Evolutionary conservation across 441 rosid species (phyloP), one percentile per base, ranked within the genome.

Genomic region (Dalechampia spathulata): DNA sequence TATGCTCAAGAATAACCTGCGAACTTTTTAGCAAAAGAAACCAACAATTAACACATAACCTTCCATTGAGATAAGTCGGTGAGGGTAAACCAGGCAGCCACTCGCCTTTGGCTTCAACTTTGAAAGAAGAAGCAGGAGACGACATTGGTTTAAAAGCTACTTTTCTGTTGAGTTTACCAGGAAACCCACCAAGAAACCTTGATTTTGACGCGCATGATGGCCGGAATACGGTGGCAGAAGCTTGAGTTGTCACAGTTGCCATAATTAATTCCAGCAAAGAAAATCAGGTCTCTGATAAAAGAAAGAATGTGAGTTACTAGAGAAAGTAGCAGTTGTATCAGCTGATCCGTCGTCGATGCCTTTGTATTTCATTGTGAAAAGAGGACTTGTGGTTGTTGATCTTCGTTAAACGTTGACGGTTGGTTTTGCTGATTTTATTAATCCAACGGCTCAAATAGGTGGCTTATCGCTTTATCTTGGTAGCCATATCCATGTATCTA

Each of bases 201-300:
- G 96, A 74, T 61, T 65, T 83, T 0, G 69, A 78, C 0, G 79
- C 36, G 39, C 85, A 77, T 54, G n/a, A n/a, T 30, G 89, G 98
- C 74, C 86, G 72, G 95, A 87, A 87, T 36, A 79, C 78, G 23
- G 90, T 68, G 7, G 92, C 92, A 6, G 90, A 83, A 60, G 95
- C 96, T 77, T 91, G 98, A 49, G 90, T 85, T 17, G 90, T 77
- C 59, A 81, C 84, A 41, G 95, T 81, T 23, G 95, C 95, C 92
- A 87, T 87, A 38, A 49, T 10, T 37, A 42, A 12, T 38, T 53
- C 55, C 57, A 59, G 52, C 28, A 8, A 39, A 55, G 41, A 56
- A 50, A 64, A 21, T 52, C 20, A 49, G 27, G 37, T 23, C 27
- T 41, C 50, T 0, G 48, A n/a, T 11, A 39, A 41, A 2, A 32